Evolutionary conservation across 2,329 filamentous ascomycete genomes (phyloP).

Genomic region (Aspergillus fructus): DNA sequence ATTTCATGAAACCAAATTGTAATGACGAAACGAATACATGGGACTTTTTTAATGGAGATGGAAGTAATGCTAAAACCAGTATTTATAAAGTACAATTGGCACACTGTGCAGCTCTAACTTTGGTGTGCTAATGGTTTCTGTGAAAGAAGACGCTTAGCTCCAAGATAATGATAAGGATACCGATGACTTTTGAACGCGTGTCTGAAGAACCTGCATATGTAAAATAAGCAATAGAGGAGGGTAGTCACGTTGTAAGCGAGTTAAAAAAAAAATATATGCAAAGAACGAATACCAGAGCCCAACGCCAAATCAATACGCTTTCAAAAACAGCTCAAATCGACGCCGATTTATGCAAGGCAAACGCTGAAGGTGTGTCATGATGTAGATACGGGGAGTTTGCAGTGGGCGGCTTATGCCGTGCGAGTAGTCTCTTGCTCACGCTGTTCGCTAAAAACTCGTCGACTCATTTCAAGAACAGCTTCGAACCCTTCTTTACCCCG

Average conservation of each 20-base stretch:
- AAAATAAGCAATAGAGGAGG: neutral
- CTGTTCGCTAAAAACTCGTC: constrained; percentile 88
- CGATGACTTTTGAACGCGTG: constrained; percentile 12
- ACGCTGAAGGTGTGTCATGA: constrained; percentile 26
- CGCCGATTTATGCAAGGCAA: constrained; percentile 32
- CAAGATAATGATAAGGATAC: constrained; percentile 6
- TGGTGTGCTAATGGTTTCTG: constrained; percentile 1
- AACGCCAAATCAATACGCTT: constrained; percentile 28
- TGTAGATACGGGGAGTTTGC: constrained; percentile 4
- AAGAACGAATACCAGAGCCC: neutral
- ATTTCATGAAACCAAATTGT: neutral
- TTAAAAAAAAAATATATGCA: neutral
- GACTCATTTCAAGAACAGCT: constrained; percentile 87
- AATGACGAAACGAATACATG: neutral
- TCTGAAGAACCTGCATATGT: constrained; percentile 7
- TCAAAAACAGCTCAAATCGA: constrained; percentile 20
- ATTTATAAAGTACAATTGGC: constrained; percentile 1
- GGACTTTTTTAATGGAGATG: neutral
- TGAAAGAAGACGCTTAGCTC: neutral
- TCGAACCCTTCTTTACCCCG: constrained; percentile 95
- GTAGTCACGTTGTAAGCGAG: neutral
- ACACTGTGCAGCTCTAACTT: neutral
- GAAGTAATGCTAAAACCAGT: neutral
- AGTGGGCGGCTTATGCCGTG: constrained; percentile 23
- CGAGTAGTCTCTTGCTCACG: constrained; percentile 60